phyloP scores from a whole-genome alignment of 352 stramenopile genomes.

The Phytophthora litchii region DNA sequence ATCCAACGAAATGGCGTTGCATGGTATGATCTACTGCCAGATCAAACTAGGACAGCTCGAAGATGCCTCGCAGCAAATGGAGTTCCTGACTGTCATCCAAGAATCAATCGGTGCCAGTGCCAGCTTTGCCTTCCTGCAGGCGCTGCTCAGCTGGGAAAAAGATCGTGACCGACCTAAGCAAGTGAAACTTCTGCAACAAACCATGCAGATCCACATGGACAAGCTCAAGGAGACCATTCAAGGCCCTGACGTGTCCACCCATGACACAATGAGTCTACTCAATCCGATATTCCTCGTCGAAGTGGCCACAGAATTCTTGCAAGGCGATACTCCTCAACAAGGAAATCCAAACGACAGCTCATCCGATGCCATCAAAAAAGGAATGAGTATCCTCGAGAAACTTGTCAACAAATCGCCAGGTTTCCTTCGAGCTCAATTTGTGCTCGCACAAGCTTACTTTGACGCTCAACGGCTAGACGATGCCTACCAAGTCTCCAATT shows the following conservation, averaged over 20 bases:
- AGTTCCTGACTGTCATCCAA: slow-evolving; percentile 92
- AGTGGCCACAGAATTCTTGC: slow-evolving; percentile 82
- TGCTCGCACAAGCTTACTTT: slow-evolving; percentile 86
- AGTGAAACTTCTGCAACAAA: slow-evolving; percentile 72
- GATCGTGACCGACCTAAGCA: slow-evolving; percentile 71
- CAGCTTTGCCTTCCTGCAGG: slow-evolving; percentile 86
- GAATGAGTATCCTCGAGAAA: slow-evolving; percentile 73
- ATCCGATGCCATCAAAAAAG: slow-evolving; percentile 38
- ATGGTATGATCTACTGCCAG: slow-evolving; percentile 93
- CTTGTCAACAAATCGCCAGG: slow-evolving; percentile 83
- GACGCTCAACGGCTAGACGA: slow-evolving; percentile 71
- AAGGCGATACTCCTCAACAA: slow-evolving; percentile 36
- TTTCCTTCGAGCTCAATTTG: slow-evolving; percentile 83
- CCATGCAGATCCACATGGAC: slow-evolving; percentile 87
- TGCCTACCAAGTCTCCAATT: slow-evolving; percentile 75
- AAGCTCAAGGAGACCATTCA: slow-evolving; percentile 72
- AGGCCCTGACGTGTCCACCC: slow-evolving; percentile 62
- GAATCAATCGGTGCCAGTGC: slow-evolving; percentile 83
- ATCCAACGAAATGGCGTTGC: slow-evolving; percentile 87
- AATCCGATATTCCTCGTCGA: slow-evolving; percentile 92
- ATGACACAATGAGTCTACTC: slow-evolving; percentile 78
- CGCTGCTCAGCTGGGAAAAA: slow-evolving; percentile 83
- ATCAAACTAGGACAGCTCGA: slow-evolving; percentile 88
- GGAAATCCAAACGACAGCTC: slow-evolving; percentile 16
- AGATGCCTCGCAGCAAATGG: slow-evolving; percentile 92